Conservation (phyloP, 2,329 filamentous ascomycete species). For the Didymella sp. region DNA sequence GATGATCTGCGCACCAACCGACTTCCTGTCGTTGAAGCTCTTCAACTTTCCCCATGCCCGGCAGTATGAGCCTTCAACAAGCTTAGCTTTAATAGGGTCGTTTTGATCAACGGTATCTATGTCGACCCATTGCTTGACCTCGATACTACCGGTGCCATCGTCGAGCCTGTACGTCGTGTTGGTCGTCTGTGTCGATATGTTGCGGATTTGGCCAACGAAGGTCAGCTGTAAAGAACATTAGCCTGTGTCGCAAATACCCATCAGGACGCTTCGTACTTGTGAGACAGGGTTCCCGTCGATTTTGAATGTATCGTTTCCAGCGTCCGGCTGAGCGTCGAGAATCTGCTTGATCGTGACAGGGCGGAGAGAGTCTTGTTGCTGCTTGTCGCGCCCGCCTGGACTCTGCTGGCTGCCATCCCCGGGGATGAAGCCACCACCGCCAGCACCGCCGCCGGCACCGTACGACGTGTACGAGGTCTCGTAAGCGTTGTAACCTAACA, state of each 20-base stretch:
- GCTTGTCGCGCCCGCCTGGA: slow-evolving; percentile 55
- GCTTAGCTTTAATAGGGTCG: slow-evolving; percentile 59
- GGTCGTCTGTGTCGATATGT: slow-evolving; percentile 83
- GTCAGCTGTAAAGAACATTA: slow-evolving; percentile 66
- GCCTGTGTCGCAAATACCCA: background rate
- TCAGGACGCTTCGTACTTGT: slow-evolving; percentile 51
- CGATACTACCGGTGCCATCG: slow-evolving; percentile 90
- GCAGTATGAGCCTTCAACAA: slow-evolving; percentile 78
- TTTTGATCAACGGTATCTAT: slow-evolving; percentile 58
- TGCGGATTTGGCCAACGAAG: slow-evolving; percentile 89
- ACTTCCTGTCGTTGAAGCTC: slow-evolving; percentile 81
- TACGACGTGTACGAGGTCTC: slow-evolving; percentile 63
- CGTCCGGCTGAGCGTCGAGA: slow-evolving; percentile 69
- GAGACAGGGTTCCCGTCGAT: slow-evolving; percentile 79
- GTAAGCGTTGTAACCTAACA: slow-evolving; percentile 48
- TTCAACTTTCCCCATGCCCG: slow-evolving; percentile 86
- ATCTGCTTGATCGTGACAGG: slow-evolving; percentile 97
- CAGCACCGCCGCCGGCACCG: slow-evolving; percentile 61
- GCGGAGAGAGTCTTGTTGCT: slow-evolving; percentile 84
- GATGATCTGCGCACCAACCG: slow-evolving; percentile 81
- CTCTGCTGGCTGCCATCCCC: slow-evolving; percentile 56
- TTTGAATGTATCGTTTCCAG: slow-evolving; percentile 73
- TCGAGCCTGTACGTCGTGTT: slow-evolving; percentile 93
- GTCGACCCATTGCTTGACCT: slow-evolving; percentile 89
- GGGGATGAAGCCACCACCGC: slow-evolving; percentile 68